Percentiles rank a stretch among this genome's conserved stretches.
Conservation (phyloP, 495 filamentous ascomycete genomes). For the Daldinia loculata region DNA sequence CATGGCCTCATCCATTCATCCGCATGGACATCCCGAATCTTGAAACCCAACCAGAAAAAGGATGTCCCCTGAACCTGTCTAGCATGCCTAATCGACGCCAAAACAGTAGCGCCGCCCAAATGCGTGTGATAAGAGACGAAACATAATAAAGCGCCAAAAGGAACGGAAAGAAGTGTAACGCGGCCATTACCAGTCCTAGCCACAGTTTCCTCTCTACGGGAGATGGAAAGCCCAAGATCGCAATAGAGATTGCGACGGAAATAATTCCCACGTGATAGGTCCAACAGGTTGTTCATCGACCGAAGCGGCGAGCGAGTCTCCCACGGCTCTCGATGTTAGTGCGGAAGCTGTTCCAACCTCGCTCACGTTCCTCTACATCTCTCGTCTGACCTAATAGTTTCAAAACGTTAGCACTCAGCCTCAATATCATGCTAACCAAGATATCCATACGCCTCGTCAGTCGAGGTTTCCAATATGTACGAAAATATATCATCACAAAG, state of each 20-base stretch:
- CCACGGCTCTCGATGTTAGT: conserved; percentile 46
- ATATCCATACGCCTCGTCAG: background rate
- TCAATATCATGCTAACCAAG: background rate
- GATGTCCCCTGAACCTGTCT: conserved; percentile 30
- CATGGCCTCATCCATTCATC: conserved; percentile 40
- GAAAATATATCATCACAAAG: background rate
- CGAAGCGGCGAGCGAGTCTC: conserved; percentile 49
- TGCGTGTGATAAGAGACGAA: conserved; percentile 20
- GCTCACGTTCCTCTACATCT: conserved; percentile 58
- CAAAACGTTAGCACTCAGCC: conserved; percentile 10
- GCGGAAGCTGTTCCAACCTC: conserved; percentile 57
- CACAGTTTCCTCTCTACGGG: background rate
- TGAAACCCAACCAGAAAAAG: conserved; percentile 14
- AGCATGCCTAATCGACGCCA: conserved; percentile 36
- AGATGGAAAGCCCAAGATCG: background rate
- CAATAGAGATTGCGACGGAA: background rate
- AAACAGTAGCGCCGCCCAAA: conserved; percentile 38
- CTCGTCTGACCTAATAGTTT: conserved; percentile 54
- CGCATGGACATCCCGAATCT: conserved; percentile 26
- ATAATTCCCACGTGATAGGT: background rate
- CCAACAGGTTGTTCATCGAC: conserved; percentile 19
- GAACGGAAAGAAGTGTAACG: conserved; percentile 34
- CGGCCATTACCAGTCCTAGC: conserved; percentile 1
- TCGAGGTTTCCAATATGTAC: too few relatives aligned
- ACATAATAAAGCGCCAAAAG: conserved; percentile 12